A percentile compares a stretch with the other conserved stretches of the same genome.
Conservation (phyloP, 2,329 filamentous ascomycete genomes). For the Pseudogymnoascus sp. region DNA sequence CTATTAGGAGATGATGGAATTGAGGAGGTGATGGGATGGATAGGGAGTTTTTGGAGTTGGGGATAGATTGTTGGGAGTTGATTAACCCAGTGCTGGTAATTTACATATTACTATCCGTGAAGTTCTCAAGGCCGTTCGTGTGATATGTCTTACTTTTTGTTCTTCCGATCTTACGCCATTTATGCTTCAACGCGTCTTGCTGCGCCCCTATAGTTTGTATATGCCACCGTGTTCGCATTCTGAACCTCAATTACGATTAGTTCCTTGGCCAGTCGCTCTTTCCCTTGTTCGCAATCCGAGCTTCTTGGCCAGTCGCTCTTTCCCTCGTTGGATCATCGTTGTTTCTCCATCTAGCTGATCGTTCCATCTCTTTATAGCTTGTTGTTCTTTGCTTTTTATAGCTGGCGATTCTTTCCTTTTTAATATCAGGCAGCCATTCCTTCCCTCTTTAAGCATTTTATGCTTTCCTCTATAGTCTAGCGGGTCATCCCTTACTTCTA, state of each 20-base stretch:
- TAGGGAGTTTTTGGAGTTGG: conserved; percentile 3
- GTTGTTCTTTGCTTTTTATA: not conserved
- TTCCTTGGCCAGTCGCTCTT: not conserved
- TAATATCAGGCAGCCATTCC: too few species aligned
- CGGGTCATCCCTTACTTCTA: too few species aligned
- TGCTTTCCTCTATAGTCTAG: too few species aligned
- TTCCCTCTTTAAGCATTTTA: too few species aligned
- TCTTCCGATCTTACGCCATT: not conserved
- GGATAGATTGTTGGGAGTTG: not conserved
- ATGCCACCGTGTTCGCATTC: not conserved
- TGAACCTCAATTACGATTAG: not conserved
- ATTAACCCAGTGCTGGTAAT: not conserved
- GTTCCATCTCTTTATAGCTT: not conserved
- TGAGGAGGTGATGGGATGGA: not conserved
- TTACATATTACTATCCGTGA: not conserved
- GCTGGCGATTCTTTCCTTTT: too few species aligned
- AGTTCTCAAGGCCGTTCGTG: not conserved
- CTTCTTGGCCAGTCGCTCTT: too few species aligned
- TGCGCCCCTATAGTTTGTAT: not conserved
- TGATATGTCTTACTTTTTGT: not conserved
- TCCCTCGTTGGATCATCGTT: not conserved
- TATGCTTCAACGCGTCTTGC: not conserved
- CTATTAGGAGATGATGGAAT: not conserved
- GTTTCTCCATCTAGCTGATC: not conserved
- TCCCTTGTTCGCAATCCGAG: not conserved